Evolutionary conservation across 1,139 yeast species (phyloP), one percentile per base, ranked within the genome.

Genomic region (Kluyveromyces sp.): DNA sequence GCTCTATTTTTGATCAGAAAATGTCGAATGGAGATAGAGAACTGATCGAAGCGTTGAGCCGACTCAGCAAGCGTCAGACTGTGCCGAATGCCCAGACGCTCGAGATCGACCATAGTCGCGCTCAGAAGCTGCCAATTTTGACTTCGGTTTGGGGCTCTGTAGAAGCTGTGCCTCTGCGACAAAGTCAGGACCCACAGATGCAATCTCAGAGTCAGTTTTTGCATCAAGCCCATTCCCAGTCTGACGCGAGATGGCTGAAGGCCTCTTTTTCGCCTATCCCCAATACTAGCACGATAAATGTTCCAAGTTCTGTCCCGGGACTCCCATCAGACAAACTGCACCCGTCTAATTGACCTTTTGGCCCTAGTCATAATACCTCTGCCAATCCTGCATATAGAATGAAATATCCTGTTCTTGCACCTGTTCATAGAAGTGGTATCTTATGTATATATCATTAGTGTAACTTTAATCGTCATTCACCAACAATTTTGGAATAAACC

Each of bases 141-240:
- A 13, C 41, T 7, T 38, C 41, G 18, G 31, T 38, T 36, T 38
- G 41, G 41, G 36, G 41, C 15, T 22, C 36, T 12, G 19, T 38
- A 11, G 41, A 38, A 12, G 13, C 18, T 22, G 36, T 38, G 35
- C 41, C 34, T n/a, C 41, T 38, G 41, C 41, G 41, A 38, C 41
- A 38, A n/a, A 36, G 31, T 12, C 34, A 38, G 3, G 30, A 17
- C 11, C 26, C 17, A n/a, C 36, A 33, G 36, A 25, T 33, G 7
- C 36, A 33, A 13, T 16, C 18, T 18, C 36, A 33, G 15, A 9
- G 12, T 6, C 34, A 32, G 15, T 20, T 32, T 15, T 20, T 16
- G 19, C 19, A 16, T 7, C 34, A 32, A 15, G 20, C 17, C 34
- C 34, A 32, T 9, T 20, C 15, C 19, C 34, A 32, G 17, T 20